Conservation (phyloP, 1,284 basidiomycete genomes). For the Schizophyllum commune region DNA sequence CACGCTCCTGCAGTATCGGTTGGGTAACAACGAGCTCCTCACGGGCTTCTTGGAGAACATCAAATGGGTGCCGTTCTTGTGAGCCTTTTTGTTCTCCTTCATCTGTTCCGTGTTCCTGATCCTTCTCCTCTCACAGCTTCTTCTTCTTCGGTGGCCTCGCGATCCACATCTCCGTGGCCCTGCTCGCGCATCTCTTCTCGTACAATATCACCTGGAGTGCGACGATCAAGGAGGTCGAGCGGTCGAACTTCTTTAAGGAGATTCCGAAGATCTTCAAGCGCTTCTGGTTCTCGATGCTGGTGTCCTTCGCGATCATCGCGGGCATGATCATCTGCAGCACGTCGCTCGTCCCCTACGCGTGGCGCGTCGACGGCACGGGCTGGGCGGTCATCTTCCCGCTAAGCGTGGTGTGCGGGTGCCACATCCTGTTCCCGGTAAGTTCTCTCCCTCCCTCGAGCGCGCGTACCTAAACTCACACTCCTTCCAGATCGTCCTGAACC, state of each 20-base stretch:
- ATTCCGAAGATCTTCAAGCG: constrained; percentile 73
- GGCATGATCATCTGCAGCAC: constrained; percentile 43
- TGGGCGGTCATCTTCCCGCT: constrained; percentile 70
- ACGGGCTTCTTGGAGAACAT: constrained; percentile 50
- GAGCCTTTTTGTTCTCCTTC: constrained; percentile 22
- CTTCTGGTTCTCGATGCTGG: constrained; percentile 55
- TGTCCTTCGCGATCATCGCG: constrained; percentile 39
- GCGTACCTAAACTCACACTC: constrained; percentile 16
- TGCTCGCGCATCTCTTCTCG: constrained; percentile 75
- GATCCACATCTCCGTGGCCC: constrained; percentile 68
- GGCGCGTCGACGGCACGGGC: constrained; percentile 46
- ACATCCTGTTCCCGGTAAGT: constrained; percentile 61
- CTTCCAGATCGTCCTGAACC: constrained; percentile 60
- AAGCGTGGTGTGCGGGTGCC: constrained; percentile 45
- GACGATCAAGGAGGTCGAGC: constrained; percentile 76
- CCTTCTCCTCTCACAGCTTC: constrained; percentile 25
- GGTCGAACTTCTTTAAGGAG: constrained; percentile 86
- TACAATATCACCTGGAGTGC: constrained; percentile 84
- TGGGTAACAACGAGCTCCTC: constrained; percentile 53
- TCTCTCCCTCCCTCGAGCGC: constrained; percentile 6
- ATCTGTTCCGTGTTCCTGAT: background rate
- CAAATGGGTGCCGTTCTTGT: constrained; percentile 81
- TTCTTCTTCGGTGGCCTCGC: constrained; percentile 80
- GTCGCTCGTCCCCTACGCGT: constrained; percentile 44
- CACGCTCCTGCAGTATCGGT: constrained; percentile 69